phyloP scores from a whole-genome alignment of 495 filamentous ascomycete species.

The Apodospora peruviana region DNA sequence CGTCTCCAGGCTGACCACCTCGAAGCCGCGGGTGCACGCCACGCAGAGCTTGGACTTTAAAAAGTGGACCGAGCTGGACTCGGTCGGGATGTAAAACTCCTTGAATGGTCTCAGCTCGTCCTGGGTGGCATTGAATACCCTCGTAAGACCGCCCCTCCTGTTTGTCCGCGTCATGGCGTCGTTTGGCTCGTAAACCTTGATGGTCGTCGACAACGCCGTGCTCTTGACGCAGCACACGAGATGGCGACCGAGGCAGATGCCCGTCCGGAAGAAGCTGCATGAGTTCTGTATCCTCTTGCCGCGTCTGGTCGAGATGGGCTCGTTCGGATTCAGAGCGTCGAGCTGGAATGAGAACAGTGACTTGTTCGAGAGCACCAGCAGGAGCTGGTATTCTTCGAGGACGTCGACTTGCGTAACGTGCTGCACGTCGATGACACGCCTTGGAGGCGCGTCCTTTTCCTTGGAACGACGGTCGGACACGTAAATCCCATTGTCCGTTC shows the following conservation, averaged over 20 bases:
- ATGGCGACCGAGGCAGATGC: slow-evolving; percentile 89
- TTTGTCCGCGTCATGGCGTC: slow-evolving; percentile 81
- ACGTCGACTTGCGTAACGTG: slow-evolving; percentile 94
- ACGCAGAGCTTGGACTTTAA: slow-evolving; percentile 94
- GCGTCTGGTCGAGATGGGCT: slow-evolving; percentile 71
- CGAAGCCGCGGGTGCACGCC: slow-evolving; percentile 90
- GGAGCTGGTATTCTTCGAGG: slow-evolving; percentile 85
- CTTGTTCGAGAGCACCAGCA: slow-evolving; percentile 91
- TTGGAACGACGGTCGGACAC: slow-evolving; percentile 85
- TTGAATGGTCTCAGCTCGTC: slow-evolving; percentile 95
- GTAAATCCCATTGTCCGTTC: slow-evolving; percentile 90
- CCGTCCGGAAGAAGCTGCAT: slow-evolving; percentile 96
- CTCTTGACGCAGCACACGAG: slow-evolving; percentile 94
- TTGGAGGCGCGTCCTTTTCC: slow-evolving; percentile 68
- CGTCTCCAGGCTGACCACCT: slow-evolving; percentile 94
- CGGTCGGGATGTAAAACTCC: slow-evolving; percentile 97
- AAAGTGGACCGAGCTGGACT: slow-evolving; percentile 95
- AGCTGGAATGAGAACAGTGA: slow-evolving; percentile 82
- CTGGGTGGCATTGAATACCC: slow-evolving; percentile 90
- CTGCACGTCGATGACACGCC: slow-evolving; percentile 75
- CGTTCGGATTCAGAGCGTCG: slow-evolving; percentile 73
- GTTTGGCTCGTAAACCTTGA: slow-evolving; percentile 97
- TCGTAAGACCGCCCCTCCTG: slow-evolving; percentile 86
- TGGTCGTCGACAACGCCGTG: slow-evolving; percentile 80
- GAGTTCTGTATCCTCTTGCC: slow-evolving; percentile 97